Base-by-base conservation (phyloP, 2,329 filamentous ascomycete species). In the Calycina marina region DNA sequence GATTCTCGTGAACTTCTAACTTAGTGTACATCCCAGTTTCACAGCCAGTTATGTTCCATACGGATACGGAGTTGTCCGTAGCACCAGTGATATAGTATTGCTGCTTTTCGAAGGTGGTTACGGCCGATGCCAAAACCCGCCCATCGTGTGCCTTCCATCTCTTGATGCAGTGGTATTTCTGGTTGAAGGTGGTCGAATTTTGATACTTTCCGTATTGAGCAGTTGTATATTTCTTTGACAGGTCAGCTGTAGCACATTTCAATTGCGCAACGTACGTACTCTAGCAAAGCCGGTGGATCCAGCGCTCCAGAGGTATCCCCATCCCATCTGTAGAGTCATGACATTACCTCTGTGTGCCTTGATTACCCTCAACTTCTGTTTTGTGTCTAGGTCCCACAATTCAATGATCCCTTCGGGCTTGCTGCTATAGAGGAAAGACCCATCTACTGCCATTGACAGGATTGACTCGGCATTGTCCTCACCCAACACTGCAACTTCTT, bases 311-410 rank as follows among this genome's bases (percentile, higher is more conserved):
- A 94, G 63, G 40, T 79, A 77, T 0, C 85, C 84, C 58, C 82
- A 84, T 14, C 81, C 78, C 55, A 94, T 78, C 41, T 84, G 78
- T 26, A 96, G 63, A 1, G 84, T 78, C 63, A 92, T 84, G 30
- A 96, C 72, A 52, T 96, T 84, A 26, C 76, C 77, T 18, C 71
- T 72, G 45, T 85, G 79, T 1, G 78, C 74, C 50, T 80, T 85
- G 49, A 98, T 78, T 12, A 83, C 85, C 36, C 90, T 70, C 27
- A 98, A 67, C 30, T 90, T 76, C 56, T 98, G 90, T 33, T 79
- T 76, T 0, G 90, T 96, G 51, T 96, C 88, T 10, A 98, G 65
- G 52, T 98, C 92, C 88, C 92, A 98, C 8, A 98, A 72, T 52
- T 96, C 88, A 38, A 98, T 73, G 31, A 93, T 71, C 14, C 90